These are phyloP conservation scores for Gnaphalium uliginosum DNA, from an alignment of 129 eudicot species.

Conservation along the genomic window DNA sequence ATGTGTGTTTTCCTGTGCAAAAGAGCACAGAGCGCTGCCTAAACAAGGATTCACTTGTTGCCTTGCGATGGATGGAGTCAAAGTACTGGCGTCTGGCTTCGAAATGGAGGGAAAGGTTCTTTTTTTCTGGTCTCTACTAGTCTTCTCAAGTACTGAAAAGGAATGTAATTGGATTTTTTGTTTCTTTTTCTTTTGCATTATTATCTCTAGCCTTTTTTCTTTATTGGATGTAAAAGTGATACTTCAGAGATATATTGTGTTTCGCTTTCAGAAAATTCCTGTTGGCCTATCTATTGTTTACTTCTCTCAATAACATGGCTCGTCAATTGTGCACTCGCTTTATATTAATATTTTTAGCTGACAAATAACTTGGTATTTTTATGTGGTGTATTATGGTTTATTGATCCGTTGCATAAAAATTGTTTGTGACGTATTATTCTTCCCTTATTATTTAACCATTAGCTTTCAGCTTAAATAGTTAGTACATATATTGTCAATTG, in stretches of 20 bases:
- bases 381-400: not conserved
- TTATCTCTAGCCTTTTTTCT: conserved; percentile 4
- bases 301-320: not conserved
- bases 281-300: not conserved
- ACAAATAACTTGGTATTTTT: conserved; percentile 6
- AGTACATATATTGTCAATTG: not conserved
- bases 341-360: not conserved
- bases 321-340: not conserved
- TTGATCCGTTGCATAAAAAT: not conserved
- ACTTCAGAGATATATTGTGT: not conserved
- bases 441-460: not conserved
- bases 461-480: conserved; percentile 5
- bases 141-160: not conserved
- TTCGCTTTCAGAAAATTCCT: conserved; percentile 1
- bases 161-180: not conserved
- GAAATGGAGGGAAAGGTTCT: conserved; percentile 76
- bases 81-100: conserved; percentile 84
- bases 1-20: conserved; percentile 92
- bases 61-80: conserved; percentile 96
- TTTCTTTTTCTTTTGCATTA: not conserved
- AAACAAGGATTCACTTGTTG: conserved; percentile 93
- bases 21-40: conserved; percentile 74
- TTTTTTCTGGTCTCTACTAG: conserved; percentile 19
- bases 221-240: not conserved
- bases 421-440: conserved; percentile 2